Evolutionary conservation across 768 basidiomycete genomes (phyloP), one percentile per base, ranked within the genome.

Genomic region (Lanmaoa rubissima): DNA sequence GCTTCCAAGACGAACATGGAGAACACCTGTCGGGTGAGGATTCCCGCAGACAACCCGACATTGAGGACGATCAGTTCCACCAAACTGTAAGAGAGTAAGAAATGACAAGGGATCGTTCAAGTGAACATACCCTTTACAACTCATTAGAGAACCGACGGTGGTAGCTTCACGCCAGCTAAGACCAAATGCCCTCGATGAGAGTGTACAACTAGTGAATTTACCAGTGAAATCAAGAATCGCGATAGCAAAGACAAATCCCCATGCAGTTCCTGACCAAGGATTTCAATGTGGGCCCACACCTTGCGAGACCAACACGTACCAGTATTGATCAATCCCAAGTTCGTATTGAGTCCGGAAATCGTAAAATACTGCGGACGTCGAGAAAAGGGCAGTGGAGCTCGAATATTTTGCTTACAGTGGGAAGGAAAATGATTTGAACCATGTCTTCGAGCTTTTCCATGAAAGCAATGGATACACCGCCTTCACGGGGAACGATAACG

Each of bases 61-160:
- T 98, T 99, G 60, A 98, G 86, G 12, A 98, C 96, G 65, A 98
- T 97, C 45, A 98, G 77, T 65, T 97, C 95, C 11, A 98, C 92
- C 5, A 97, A 79, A 43, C 90, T 91, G 48, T 19, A 16, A 5
- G 32, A 51, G 19, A 35, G 19, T 64, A 24, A 64, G 58, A 51
- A 28, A 55, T 2, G 2, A 19, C 9, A 16, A 55, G 49, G 38
- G 36, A 57, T 16, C 35, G 1, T 34, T 0, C 28, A 45, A 51
- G 36, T 11, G 41, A 39, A 88, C 78, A 39, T 55, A 89, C 90
- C 94, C 94, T 79, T 99, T 95, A 69, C 94, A 96, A 69, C 84
- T 89, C 95, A 99, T 98, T 40, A 98, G 74, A 21, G 90, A 87
- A 0, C 97, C 97, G 54, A 98, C 90, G 0, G 95, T 84, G 32